Evolutionary conservation across 176 grass and related monocot genomes (phyloP).

Genomic region (Stipa capillata): DNA sequence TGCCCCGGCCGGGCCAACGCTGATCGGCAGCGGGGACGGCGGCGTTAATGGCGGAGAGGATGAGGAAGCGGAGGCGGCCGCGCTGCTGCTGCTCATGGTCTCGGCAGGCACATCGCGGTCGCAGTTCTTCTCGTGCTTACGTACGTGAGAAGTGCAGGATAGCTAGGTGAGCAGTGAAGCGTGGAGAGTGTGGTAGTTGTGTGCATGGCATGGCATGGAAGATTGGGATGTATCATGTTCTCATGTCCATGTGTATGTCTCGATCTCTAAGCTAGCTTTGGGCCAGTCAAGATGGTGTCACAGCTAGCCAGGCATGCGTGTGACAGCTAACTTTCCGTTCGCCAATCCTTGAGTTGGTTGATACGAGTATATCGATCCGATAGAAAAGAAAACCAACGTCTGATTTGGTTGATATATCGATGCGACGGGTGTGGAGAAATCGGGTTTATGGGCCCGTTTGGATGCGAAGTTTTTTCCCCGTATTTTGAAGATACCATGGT

Average conservation of each 20-base stretch:
- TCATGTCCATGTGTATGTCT: too few relatives aligned
- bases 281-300: background rate
- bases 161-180: background rate
- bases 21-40: background rate
- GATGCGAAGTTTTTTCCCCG: too few relatives aligned
- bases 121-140: background rate
- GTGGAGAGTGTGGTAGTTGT: background rate
- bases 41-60: background rate
- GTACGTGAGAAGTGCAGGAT: background rate
- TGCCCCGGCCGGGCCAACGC: constrained; percentile 9
- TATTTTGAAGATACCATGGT: too few relatives aligned
- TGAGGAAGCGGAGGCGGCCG: background rate
- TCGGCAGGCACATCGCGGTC: constrained; percentile 23
- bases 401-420: background rate
- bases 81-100: background rate
- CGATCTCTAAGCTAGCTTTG: too few relatives aligned
- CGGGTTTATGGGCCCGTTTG: too few relatives aligned
- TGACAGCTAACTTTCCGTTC: background rate
- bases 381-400: too few relatives aligned
- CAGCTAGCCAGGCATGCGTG: background rate
- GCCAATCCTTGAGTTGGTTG: background rate
- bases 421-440: too few relatives aligned
- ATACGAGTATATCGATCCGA: too few relatives aligned
- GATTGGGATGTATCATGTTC: background rate
- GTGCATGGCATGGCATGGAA: background rate